phyloP scores from a whole-genome alignment of 2,329 filamentous ascomycete genomes.

The Ploettnerulaceae sp. region DNA sequence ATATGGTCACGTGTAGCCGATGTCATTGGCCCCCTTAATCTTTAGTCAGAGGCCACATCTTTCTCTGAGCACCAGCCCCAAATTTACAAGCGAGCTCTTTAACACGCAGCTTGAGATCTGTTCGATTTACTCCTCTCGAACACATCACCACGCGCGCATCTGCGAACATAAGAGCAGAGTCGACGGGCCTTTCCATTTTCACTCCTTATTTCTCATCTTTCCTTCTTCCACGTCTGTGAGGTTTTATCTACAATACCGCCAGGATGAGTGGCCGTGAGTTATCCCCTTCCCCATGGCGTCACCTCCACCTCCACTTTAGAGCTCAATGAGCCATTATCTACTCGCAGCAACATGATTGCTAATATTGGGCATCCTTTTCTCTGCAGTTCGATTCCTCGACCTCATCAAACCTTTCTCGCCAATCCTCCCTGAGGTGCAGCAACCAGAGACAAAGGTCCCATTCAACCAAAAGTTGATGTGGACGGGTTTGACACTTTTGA shows the following conservation, averaged over 20 bases:
- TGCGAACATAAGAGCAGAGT: conserved; percentile 28
- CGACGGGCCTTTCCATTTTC: conserved; percentile 26
- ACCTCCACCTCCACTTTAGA: conserved; percentile 10
- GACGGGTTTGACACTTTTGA: conserved; percentile 89
- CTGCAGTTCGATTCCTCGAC: conserved; percentile 93
- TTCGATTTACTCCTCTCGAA: conserved; percentile 28
- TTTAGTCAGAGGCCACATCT: conserved; percentile 22
- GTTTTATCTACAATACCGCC: conserved; percentile 34
- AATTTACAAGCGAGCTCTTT: conserved; percentile 22
- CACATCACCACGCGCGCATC: conserved; percentile 29
- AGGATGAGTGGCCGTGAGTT: conserved; percentile 41
- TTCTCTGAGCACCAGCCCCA: conserved; percentile 14
- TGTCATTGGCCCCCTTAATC: background rate
- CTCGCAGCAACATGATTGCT: conserved; percentile 20
- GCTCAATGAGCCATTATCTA: conserved; percentile 18
- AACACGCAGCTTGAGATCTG: conserved; percentile 25
- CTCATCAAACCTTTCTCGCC: conserved; percentile 99
- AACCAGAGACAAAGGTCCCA: conserved; percentile 95
- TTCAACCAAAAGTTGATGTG: conserved; percentile 99
- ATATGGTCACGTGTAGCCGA: background rate
- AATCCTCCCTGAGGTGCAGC: conserved; percentile 98
- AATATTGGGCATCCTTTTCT: conserved; percentile 20
- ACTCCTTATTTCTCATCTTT: conserved; percentile 28
- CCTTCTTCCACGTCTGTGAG: conserved; percentile 36
- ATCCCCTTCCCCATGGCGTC: conserved; percentile 15